A percentile compares a stretch with the other conserved stretches of the same genome.
phyloP scores from a whole-genome alignment of 2,329 filamentous ascomycete genomes.

The Colletotrichum eleusines region DNA sequence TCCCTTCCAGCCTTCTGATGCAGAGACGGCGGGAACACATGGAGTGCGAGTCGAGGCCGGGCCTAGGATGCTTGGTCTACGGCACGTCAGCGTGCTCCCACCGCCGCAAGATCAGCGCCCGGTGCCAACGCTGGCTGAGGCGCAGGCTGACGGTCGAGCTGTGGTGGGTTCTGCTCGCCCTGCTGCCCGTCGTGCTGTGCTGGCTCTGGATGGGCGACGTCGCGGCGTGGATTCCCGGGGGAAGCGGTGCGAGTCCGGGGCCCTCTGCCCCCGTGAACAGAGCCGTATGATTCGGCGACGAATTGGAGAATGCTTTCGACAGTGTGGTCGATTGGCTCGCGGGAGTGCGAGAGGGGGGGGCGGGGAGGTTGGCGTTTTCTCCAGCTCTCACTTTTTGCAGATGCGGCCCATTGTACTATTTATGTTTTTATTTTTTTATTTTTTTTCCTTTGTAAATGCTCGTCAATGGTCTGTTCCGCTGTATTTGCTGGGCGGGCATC shows the following conservation, averaged over 20 bases:
- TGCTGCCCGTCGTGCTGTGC: slow-evolving; percentile 55
- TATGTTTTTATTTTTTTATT: too few relatives aligned
- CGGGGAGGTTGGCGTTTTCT: too few relatives aligned
- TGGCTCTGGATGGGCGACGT: slow-evolving; percentile 52
- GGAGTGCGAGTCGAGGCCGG: slow-evolving; percentile 70
- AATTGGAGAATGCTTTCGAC: too few relatives aligned
- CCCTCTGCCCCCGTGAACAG: neutral
- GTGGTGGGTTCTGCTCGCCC: slow-evolving; percentile 62
- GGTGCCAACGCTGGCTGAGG: slow-evolving; percentile 59
- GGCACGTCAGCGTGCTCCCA: slow-evolving; percentile 63
- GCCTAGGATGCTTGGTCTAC: slow-evolving; percentile 67
- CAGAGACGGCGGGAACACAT: slow-evolving; percentile 69
- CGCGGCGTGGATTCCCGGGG: neutral
- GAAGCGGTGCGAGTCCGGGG: neutral
- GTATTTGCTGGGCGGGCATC: neutral
- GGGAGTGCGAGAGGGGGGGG: neutral
- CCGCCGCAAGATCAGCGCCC: slow-evolving; percentile 58
- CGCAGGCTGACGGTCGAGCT: slow-evolving; percentile 59
- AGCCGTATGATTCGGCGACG: neutral
- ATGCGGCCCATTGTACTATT: neutral
- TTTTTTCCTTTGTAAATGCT: neutral
- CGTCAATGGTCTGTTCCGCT: neutral
- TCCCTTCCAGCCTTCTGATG: slow-evolving; percentile 64
- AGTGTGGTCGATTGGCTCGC: neutral
- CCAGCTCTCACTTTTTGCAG: neutral